Conservation (phyloP, 306 rosid genomes). For the Lotus japonicus region DNA sequence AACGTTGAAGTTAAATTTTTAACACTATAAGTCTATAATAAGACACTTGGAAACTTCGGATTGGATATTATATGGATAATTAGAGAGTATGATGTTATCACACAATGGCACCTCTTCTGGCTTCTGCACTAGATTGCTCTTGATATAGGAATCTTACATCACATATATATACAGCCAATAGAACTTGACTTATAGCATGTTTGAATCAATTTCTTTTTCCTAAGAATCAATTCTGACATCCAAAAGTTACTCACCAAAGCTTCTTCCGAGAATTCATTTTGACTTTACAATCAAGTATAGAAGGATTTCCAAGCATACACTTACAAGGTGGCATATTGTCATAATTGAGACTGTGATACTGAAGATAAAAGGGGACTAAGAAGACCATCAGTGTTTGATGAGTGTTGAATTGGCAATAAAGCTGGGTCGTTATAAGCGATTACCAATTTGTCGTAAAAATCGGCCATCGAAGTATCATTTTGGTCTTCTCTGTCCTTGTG, state of each 20-base stretch:
- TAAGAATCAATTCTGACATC: too few species aligned
- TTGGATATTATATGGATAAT: too few species aligned
- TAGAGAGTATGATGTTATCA: not conserved
- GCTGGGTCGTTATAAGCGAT: conserved; percentile 73
- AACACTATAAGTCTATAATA: too few species aligned
- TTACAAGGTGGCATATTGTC: too few species aligned
- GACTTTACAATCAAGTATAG: too few species aligned
- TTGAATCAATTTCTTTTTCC: not conserved
- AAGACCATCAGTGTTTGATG: conserved; percentile 35
- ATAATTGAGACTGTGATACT: conserved; percentile 19
- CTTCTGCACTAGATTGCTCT: conserved; percentile 12
- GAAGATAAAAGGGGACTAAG: conserved; percentile 51
- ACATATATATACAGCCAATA: not conserved
- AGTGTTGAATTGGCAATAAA: conserved; percentile 49
- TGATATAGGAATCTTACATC: conserved; percentile 21
- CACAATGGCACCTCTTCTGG: not conserved
- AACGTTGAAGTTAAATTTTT: too few species aligned
- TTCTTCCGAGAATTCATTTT: too few species aligned
- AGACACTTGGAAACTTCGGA: too few species aligned
- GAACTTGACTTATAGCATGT: too few species aligned
- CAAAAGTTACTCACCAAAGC: too few species aligned
- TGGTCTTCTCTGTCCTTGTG: conserved; percentile 74
- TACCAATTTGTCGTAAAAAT: conserved; percentile 48
- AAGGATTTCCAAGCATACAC: too few species aligned
- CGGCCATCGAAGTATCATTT: conserved; percentile 42